phyloP scores from a whole-genome alignment of 306 rosid species.

The Prunus persica region Prunus_persica_NCBIv2 NC_034009.1:36022001-36022500 shows the following conservation, averaged over 20 bases:
- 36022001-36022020: constrained; percentile 15
- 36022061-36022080: constrained; percentile 7
- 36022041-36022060: constrained; percentile 25
- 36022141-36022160: neutral
- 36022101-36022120: constrained; percentile 3
- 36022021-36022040: constrained; percentile 47
- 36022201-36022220: neutral
- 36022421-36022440: no score
- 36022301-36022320: neutral
- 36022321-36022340: no score
- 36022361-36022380: no score
- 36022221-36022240: neutral
- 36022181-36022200: neutral
- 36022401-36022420: no score
- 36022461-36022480: no score
- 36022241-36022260: neutral
- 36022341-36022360: no score
- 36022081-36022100: neutral
- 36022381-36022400: no score
- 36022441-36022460: no score
- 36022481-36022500: no score
- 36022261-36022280: neutral
- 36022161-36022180: neutral
- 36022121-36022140: constrained; percentile 2
- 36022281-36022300: neutral